phyloP scores from a whole-genome alignment of 2,329 filamentous ascomycete species.

The Fusarium paranaense region DNA sequence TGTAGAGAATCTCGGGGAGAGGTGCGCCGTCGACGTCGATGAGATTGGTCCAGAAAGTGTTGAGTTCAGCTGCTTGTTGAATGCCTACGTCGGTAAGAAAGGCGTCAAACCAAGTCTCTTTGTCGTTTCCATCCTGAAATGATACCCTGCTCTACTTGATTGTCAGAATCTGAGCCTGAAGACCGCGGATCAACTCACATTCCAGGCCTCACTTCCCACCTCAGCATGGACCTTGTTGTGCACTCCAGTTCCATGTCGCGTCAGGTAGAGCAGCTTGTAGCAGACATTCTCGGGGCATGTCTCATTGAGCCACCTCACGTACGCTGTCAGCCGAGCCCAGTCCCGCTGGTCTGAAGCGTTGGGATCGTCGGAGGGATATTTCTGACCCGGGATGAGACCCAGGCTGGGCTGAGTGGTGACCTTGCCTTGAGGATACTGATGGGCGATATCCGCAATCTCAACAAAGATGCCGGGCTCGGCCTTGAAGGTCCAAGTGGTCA shows the following conservation, averaged over 20 bases:
- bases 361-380: constrained; percentile 56
- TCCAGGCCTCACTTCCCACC: constrained; percentile 68
- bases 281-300: constrained; percentile 54
- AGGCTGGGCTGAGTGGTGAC: constrained; percentile 61
- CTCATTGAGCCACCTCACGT: constrained; percentile 60
- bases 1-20: constrained; percentile 65
- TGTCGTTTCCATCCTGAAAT: constrained; percentile 53
- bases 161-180: neutral
- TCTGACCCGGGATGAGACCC: constrained; percentile 61
- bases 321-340: constrained; percentile 64
- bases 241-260: constrained; percentile 67
- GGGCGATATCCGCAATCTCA: constrained; percentile 52
- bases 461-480: constrained; percentile 54
- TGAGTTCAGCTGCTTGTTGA: constrained; percentile 64
- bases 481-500: constrained; percentile 42
- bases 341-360: constrained; percentile 51
- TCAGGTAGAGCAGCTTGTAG: constrained; percentile 67
- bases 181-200: constrained; percentile 48
- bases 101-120: constrained; percentile 55
- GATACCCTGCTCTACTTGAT: constrained; percentile 49
- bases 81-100: constrained; percentile 65
- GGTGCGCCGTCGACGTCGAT: constrained; percentile 60
- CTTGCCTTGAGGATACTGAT: constrained; percentile 44
- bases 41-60: constrained; percentile 62
- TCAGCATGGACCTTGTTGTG: constrained; percentile 63